Evolutionary conservation across 441 rosid genomes (phyloP), one percentile per base, ranked within the genome.

Genomic region (Jatropha multifida): DNA sequence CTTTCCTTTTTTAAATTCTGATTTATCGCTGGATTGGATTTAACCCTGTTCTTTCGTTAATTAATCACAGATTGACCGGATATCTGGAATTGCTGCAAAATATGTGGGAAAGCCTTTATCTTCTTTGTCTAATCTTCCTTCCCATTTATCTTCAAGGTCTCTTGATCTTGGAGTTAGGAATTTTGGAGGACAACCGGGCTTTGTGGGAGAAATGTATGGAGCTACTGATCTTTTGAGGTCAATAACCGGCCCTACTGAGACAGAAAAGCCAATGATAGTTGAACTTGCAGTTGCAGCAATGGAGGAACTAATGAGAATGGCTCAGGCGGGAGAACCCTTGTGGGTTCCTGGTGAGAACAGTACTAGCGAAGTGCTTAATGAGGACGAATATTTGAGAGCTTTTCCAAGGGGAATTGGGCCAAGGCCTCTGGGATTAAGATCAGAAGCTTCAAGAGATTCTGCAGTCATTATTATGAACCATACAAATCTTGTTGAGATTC

Each of bases 271-370:
- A 2, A 79, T 96, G 86, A 94, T 94, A 17, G 89, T 96, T 38
- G 98, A 96, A 87, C 88, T 94, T 49, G 99, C 98, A 0, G 98
- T 94, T 71, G 92, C 98, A 1, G 99, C 98, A 52, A 96, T 96
- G 99, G 99, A 96, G 80, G 99, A 96, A 61, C 87, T 96, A 10
- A 79, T 89, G 76, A 85, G 93, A 79, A 94, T 92, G 97, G 97
- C 89, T 64, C 97, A 88, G 76, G 82, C 88, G 13, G 90, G 85
- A 3, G 98, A 92, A 49, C 94, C 98, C 32, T 74, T 96, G 69
- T 96, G 99, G 99, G 81, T 86, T 77, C 58, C 85, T 10, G 77
- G 86, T 0, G 89, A 89, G 41, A 85, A 86, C 52, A 75, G 80
- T 2, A 67, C 74, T 0, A 69, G 66, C 0, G 89, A 86, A n/a